A percentile compares a stretch with the other conserved stretches of the same genome.
These are phyloP conservation scores for Botryotinia globosa DNA, from an alignment of 2,329 filamentous ascomycete genomes.

Conservation along the genomic window DNA sequence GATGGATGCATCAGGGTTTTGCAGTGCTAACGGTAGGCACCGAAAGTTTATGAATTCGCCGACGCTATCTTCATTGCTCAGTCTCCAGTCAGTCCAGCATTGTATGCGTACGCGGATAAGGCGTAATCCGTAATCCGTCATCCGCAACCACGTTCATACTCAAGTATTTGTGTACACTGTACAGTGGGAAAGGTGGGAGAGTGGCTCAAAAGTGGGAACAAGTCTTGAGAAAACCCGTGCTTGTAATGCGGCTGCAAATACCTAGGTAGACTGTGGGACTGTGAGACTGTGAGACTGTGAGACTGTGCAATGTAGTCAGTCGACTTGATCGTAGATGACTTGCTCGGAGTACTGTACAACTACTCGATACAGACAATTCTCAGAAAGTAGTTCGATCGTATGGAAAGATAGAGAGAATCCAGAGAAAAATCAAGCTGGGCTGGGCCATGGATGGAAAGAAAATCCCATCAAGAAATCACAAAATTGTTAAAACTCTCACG, in stretches of 20 bases:
- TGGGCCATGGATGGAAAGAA: too few relatives aligned
- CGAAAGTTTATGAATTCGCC: constrained; percentile 1
- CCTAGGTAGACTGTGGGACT: not conserved
- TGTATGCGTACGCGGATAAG: not conserved
- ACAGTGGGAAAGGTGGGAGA: too few relatives aligned
- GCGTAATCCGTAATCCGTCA: not conserved
- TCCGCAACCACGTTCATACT: not conserved
- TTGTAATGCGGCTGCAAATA: not conserved
- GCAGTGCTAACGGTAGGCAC: not conserved
- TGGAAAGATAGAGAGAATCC: not conserved
- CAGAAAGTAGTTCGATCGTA: not conserved
- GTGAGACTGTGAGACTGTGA: too few relatives aligned
- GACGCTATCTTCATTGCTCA: not conserved
- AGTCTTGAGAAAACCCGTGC: not conserved
- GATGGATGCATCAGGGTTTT: not conserved
- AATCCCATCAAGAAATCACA: not conserved
- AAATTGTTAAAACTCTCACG: not conserved
- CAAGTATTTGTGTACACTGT: not conserved
- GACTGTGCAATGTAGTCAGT: not conserved
- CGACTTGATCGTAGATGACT: not conserved
- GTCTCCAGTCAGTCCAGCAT: not conserved
- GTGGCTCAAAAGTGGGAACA: not conserved
- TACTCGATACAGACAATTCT: not conserved
- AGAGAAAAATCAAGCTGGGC: too few relatives aligned
- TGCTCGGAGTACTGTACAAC: not conserved